phyloP scores from a whole-genome alignment of 192 early-diverging fungal genomes.

The Entrophospora sp. region DNA sequence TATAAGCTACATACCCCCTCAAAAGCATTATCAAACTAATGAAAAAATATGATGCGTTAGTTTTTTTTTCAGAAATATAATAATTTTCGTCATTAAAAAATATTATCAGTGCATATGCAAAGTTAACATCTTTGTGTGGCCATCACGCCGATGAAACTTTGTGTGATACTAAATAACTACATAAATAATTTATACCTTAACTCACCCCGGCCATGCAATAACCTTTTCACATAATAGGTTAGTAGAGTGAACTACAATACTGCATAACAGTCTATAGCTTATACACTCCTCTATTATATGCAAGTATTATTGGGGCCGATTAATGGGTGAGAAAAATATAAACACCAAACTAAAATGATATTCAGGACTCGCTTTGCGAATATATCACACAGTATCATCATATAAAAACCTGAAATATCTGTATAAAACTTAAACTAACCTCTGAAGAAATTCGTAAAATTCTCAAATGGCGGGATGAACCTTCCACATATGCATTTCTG shows the following conservation, averaged over 20 bases:
- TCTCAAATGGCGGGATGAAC: no score
- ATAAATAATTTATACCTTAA: no score
- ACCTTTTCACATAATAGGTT: no score
- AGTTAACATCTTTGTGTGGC: constrained; percentile 13
- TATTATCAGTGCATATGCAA: neutral
- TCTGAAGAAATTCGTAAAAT: neutral
- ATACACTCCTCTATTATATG: no score
- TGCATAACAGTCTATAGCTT: no score
- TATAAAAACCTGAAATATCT: neutral
- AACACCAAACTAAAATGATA: no score
- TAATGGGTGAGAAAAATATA: no score
- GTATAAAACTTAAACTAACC: neutral
- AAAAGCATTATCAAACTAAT: constrained; percentile 1
- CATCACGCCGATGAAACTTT: neutral
- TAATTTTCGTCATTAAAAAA: neutral
- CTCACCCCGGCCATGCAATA: no score
- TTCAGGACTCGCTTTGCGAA: no score
- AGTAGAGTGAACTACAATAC: no score
- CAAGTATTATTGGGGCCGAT: no score
- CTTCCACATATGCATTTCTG: neutral
- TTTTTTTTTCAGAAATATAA: neutral
- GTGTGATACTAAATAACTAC: neutral
- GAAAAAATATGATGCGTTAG: neutral
- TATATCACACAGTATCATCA: neutral
- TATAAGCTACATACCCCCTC: neutral